Percentiles rank a stretch among this genome's conserved stretches.
phyloP scores from a whole-genome alignment of 2,329 filamentous ascomycete species.

The Colletotrichum phormii region DNA sequence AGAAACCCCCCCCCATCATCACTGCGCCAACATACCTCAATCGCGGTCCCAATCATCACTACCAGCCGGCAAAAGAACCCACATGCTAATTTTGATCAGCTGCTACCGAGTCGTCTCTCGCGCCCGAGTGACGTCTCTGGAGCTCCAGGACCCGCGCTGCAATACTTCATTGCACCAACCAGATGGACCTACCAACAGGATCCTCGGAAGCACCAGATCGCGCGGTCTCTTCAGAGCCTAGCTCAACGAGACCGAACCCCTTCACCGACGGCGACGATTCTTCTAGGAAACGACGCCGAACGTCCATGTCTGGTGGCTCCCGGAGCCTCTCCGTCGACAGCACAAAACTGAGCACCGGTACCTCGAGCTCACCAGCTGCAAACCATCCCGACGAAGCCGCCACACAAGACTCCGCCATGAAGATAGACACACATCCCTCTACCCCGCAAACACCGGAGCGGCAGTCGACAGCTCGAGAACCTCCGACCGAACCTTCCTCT shows the following conservation, averaged over 20 bases:
- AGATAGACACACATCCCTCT: conserved; percentile 52
- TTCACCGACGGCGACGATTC: conserved; percentile 69
- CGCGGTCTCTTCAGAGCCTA: conserved; percentile 71
- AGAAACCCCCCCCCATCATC: conserved; percentile 2
- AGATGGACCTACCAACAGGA: conserved; percentile 66
- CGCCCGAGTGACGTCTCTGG: conserved; percentile 62
- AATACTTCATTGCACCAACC: conserved; percentile 52
- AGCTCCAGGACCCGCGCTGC: conserved; percentile 56
- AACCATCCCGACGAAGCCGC: conserved; percentile 39
- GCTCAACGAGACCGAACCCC: conserved; percentile 72
- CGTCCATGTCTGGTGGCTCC: conserved; percentile 64
- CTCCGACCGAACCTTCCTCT: conserved; percentile 58
- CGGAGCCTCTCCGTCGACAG: conserved; percentile 64
- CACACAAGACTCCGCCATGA: conserved; percentile 50
- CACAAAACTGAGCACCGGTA: conserved; percentile 46
- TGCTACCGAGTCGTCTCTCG: conserved; percentile 65
- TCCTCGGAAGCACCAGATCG: conserved; percentile 66
- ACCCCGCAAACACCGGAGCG: conserved; percentile 57
- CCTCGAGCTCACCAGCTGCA: conserved; percentile 47
- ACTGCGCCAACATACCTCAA: conserved; percentile 26
- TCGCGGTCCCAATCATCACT: conserved; percentile 37
- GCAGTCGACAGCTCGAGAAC: conserved; percentile 45
- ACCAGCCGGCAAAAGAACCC: conserved; percentile 46
- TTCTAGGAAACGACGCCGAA: conserved; percentile 72
- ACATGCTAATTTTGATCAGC: conserved; percentile 69